phyloP scores from a whole-genome alignment of 129 eudicot genomes.

The Sambucus nigra region DNA sequence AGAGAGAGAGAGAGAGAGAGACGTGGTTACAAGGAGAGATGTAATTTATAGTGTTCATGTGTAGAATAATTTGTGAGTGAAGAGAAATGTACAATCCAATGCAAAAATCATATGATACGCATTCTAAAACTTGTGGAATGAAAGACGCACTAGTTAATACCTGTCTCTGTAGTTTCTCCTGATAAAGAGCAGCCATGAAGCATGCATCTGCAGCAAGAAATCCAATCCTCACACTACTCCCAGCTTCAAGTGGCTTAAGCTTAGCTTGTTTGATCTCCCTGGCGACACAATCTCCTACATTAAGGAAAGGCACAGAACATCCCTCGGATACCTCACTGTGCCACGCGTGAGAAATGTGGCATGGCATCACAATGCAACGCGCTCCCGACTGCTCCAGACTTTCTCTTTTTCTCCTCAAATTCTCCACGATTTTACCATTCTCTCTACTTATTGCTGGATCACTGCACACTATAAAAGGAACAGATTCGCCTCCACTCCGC shows the following conservation, averaged over 20 bases:
- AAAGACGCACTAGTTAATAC: constrained; percentile 3
- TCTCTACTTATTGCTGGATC: constrained; percentile 17
- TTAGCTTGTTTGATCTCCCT: constrained; percentile 27
- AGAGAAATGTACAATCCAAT: no score
- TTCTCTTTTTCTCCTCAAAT: constrained; percentile 20
- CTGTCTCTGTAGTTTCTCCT: constrained; percentile 26
- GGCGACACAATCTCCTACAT: constrained; percentile 29
- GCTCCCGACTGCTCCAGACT: constrained; percentile 28
- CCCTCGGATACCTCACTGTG: constrained; percentile 19
- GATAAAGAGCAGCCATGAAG: constrained; percentile 16
- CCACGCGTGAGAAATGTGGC: constrained; percentile 28
- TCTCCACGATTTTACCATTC: constrained; percentile 7
- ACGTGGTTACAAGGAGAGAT: no score
- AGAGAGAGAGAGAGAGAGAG: no score
- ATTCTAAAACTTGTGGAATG: not conserved
- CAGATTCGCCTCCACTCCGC: constrained; percentile 21
- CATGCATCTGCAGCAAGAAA: constrained; percentile 18
- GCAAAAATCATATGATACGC: no score
- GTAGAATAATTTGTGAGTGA: no score
- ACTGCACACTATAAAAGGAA: constrained; percentile 23
- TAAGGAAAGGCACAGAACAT: constrained; percentile 25
- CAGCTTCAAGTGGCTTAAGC: constrained; percentile 28
- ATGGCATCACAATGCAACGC: constrained; percentile 30
- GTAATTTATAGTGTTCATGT: no score
- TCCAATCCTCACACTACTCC: constrained; percentile 23